phyloP scores from a whole-genome alignment of 83 land plant genomes.

The Picea engelmannii region DNA sequence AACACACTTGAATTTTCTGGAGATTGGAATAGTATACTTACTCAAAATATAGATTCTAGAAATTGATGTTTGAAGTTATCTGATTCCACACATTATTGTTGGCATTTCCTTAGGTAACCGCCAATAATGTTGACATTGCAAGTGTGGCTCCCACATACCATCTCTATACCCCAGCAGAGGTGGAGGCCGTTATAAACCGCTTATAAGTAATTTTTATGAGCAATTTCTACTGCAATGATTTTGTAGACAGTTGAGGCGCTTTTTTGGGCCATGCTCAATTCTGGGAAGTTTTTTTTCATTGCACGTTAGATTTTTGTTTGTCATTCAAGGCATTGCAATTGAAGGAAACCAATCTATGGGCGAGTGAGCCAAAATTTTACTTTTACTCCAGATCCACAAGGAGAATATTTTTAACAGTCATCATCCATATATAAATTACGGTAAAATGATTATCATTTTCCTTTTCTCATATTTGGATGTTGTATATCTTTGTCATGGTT shows the following conservation, averaged over 20 bases:
- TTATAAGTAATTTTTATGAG: slow-evolving; percentile 28
- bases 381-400: too few species aligned
- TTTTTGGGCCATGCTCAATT: too few species aligned
- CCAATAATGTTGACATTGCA: slow-evolving; percentile 97
- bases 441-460: too few species aligned
- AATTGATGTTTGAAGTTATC: not conserved
- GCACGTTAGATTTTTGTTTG: too few species aligned
- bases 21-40: not conserved
- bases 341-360: too few species aligned
- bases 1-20: not conserved
- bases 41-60: not conserved
- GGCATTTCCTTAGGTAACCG: slow-evolving; percentile 61
- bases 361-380: too few species aligned
- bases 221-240: slow-evolving; percentile 2
- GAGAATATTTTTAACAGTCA: too few species aligned
- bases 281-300: too few species aligned
- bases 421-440: too few species aligned
- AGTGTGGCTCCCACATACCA: slow-evolving; percentile 93
- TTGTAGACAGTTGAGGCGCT: not conserved
- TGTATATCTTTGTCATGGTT: too few species aligned
- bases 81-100: not conserved
- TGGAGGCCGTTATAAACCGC: slow-evolving; percentile 84
- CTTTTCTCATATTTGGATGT: too few species aligned
- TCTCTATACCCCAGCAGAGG: slow-evolving; percentile 87
- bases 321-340: too few species aligned